Evolutionary conservation across 73 alveolate genomes (phyloP).

Genomic region (Tetrahymena thermophila): DNA sequence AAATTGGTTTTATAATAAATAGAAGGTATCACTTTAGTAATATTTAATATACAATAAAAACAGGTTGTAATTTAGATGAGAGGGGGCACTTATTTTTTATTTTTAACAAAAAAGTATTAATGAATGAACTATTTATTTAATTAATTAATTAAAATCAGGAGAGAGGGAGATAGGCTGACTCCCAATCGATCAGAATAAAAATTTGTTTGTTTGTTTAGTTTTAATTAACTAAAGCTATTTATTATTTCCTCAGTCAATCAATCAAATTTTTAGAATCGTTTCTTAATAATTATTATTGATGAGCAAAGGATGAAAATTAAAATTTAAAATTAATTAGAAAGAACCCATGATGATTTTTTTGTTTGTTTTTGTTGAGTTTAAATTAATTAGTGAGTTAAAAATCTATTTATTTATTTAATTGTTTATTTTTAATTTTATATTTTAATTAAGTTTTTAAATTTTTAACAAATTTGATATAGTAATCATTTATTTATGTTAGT

Average conservation of each 20-base stretch:
- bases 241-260: background rate
- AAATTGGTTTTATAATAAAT: background rate
- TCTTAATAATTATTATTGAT: background rate
- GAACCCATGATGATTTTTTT: too few species aligned
- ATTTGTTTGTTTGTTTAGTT: background rate
- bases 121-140: too few species aligned
- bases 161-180: background rate
- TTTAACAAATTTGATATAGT: background rate
- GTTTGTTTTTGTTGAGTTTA: background rate
- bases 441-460: background rate
- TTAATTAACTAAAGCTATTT: too few species aligned
- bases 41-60: background rate
- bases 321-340: background rate
- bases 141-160: background rate
- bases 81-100: background rate
- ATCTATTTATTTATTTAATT: background rate
- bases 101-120: background rate
- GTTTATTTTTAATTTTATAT: too few species aligned
- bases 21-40: background rate
- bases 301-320: too few species aligned
- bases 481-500: too few species aligned
- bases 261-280: background rate
- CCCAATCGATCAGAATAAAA: background rate
- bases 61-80: background rate
- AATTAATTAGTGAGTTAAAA: background rate